Evolutionary conservation across 2,329 filamentous ascomycete species (phyloP).

Genomic region (Hypocreales sp.): DNA sequence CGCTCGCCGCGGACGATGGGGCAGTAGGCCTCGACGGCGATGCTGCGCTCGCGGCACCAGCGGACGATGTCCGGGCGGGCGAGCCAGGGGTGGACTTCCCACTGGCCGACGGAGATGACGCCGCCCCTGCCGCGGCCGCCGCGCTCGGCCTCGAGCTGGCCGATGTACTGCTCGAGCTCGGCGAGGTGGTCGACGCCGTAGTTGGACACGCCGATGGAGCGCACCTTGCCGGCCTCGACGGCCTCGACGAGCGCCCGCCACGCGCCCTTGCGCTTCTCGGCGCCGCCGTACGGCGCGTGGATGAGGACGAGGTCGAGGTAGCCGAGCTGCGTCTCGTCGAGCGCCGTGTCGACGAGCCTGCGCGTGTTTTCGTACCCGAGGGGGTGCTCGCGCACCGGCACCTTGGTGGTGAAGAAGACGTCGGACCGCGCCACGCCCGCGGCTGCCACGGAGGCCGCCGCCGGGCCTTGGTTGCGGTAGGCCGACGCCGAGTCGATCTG

Average conservation of each 20-base stretch:
- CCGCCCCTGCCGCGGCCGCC: constrained; percentile 49
- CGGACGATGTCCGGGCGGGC: constrained; percentile 60
- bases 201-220: constrained; percentile 49
- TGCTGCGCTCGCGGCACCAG: constrained; percentile 53
- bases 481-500: constrained; percentile 37
- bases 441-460: constrained; percentile 27
- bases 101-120: constrained; percentile 70
- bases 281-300: constrained; percentile 44
- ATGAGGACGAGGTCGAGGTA: constrained; percentile 55
- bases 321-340: constrained; percentile 44
- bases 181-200: constrained; percentile 48
- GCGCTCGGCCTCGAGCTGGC: constrained; percentile 43
- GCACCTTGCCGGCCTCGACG: constrained; percentile 44
- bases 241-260: constrained; percentile 50
- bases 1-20: constrained; percentile 53
- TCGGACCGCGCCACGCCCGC: constrained; percentile 27
- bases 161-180: constrained; percentile 42
- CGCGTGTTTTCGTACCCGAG: constrained; percentile 48
- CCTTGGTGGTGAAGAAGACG: constrained; percentile 41
- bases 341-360: constrained; percentile 44
- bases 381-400: constrained; percentile 22
- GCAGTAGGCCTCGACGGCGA: constrained; percentile 49
- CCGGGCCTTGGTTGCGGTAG: constrained; percentile 34
- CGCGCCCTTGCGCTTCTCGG: constrained; percentile 36
- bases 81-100: constrained; percentile 84